Percentiles rank a stretch among this genome's conserved stretches.
These are phyloP conservation scores for Afroboletus lepidellus DNA, from an alignment of 1,284 basidiomycete species.

Conservation along the genomic window DNA sequence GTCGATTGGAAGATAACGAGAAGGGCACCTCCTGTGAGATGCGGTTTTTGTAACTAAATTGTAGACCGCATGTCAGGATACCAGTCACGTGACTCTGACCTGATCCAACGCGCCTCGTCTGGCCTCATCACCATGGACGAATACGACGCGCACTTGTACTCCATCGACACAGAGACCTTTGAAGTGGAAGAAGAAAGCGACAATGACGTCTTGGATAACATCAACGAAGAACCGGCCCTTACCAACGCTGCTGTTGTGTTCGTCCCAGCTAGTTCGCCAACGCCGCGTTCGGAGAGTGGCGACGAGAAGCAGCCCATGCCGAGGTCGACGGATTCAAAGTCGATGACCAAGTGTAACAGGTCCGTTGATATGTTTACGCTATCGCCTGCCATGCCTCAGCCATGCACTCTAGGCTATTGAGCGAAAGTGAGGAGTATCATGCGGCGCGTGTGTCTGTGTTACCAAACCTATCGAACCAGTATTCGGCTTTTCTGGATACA, in stretches of 20 bases:
- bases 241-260: conserved; percentile 10
- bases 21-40: no score
- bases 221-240: conserved; percentile 17
- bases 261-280: conserved; percentile 15
- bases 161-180: conserved; percentile 16
- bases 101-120: conserved; percentile 6
- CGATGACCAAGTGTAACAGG: conserved; percentile 21
- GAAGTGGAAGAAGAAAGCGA: conserved; percentile 16
- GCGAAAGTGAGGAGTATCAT: conserved; percentile 23
- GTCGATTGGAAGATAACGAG: no score
- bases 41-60: no score
- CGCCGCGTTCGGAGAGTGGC: not conserved
- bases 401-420: conserved; percentile 20
- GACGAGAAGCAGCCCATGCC: not conserved
- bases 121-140: conserved; percentile 22
- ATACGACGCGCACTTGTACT: conserved; percentile 25
- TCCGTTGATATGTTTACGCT: not conserved
- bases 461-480: conserved; percentile 38
- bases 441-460: not conserved
- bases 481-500: conserved; percentile 67
- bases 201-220: conserved; percentile 23
- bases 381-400: not conserved
- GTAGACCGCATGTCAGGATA: no score
- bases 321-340: not conserved
- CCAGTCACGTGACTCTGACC: conserved; percentile 13